Evolutionary conservation across 2,329 filamentous ascomycete genomes (phyloP).

Genomic region (Phaeophleospora eucalypticola): DNA sequence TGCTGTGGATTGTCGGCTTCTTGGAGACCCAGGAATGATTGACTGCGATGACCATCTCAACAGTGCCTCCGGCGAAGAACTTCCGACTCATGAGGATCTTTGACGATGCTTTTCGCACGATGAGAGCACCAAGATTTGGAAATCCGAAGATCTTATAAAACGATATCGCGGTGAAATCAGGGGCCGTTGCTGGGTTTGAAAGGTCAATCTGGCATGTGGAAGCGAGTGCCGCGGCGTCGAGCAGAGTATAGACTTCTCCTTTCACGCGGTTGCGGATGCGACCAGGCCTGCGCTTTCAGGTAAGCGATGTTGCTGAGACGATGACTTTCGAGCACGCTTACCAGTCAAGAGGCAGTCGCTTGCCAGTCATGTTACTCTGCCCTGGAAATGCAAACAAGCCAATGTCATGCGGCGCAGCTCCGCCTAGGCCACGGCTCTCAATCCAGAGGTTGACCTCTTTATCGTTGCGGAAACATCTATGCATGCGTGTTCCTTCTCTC

Average conservation of each 20-base stretch:
- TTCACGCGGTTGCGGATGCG: slow-evolving; percentile 39
- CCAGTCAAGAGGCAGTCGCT: slow-evolving; percentile 71
- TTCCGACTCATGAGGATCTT: slow-evolving; percentile 58
- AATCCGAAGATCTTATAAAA: slow-evolving; percentile 97
- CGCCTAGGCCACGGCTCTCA: slow-evolving; percentile 35
- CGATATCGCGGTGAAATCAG: slow-evolving; percentile 82
- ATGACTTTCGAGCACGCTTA: slow-evolving; percentile 33
- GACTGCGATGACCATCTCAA: slow-evolving; percentile 74
- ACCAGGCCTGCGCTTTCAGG: slow-evolving; percentile 20
- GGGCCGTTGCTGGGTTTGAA: slow-evolving; percentile 63
- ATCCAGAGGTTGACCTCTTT: slow-evolving; percentile 64
- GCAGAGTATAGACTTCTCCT: slow-evolving; percentile 55
- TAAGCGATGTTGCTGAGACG: not conserved
- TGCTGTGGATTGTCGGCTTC: slow-evolving; percentile 71
- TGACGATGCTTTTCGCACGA: slow-evolving; percentile 68
- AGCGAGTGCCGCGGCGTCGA: slow-evolving; percentile 78
- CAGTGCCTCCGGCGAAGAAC: slow-evolving; percentile 91
- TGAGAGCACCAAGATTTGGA: slow-evolving; percentile 77
- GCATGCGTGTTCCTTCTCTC: slow-evolving; percentile 61
- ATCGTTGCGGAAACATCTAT: slow-evolving; percentile 63
- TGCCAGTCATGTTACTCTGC: slow-evolving; percentile 87
- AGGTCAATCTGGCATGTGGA: slow-evolving; percentile 74
- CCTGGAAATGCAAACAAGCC: slow-evolving; percentile 74
- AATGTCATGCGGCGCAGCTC: slow-evolving; percentile 19
- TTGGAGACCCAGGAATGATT: slow-evolving; percentile 75